phyloP scores from a whole-genome alignment of 163 green algal genomes.

The Chloroidium sp. region DNA sequence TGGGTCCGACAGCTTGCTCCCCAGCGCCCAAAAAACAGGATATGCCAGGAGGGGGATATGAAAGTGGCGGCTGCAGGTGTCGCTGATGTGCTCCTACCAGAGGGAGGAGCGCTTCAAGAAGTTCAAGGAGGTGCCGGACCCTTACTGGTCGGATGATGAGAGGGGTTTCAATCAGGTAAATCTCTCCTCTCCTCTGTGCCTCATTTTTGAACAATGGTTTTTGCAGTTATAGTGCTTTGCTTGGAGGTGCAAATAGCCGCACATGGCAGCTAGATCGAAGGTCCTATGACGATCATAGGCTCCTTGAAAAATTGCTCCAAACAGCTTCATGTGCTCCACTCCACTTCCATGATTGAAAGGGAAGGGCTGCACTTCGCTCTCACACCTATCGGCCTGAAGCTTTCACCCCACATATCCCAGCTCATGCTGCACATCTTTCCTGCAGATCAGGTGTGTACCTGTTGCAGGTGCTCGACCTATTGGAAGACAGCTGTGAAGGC shows the following conservation, averaged over 20 bases:
- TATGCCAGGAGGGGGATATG: background rate
- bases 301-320: background rate
- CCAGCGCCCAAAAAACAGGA: too few species aligned
- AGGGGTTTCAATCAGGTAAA: conserved; percentile 65
- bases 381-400: background rate
- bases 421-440: background rate
- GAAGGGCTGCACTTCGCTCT: background rate
- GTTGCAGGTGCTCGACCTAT: conserved; percentile 67
- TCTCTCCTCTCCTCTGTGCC: background rate
- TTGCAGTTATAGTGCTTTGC: background rate
- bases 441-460: background rate
- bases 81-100: conserved; percentile 75
- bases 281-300: too few species aligned
- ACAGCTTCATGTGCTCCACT: background rate
- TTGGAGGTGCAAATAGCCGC: too few species aligned
- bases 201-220: background rate
- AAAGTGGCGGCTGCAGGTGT: conserved; percentile 10
- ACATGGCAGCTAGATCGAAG: too few species aligned
- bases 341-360: background rate
- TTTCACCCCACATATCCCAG: background rate
- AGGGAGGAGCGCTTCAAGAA: conserved; percentile 26
- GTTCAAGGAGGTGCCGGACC: conserved; percentile 70
- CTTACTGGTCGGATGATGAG: conserved; percentile 77
- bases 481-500: conserved; percentile 72
- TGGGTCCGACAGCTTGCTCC: background rate